Conservation (phyloP, 768 basidiomycete genomes). For the Suillus paluster region DNA sequence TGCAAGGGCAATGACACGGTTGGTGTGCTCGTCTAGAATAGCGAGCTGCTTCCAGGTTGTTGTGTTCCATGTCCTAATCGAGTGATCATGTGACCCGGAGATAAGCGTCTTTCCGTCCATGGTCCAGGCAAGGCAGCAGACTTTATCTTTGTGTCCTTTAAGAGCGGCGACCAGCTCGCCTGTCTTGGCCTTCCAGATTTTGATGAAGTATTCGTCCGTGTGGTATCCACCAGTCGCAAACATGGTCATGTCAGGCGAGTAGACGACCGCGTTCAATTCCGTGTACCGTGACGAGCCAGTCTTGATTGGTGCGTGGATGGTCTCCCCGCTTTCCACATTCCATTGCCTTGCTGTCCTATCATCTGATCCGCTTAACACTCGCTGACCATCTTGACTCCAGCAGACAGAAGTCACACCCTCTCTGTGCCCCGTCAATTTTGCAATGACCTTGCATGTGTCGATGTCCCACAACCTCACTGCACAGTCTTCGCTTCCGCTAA, state of each 20-base stretch:
- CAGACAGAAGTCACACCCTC: rapidly evolving
- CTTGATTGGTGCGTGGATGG: neutral
- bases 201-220: neutral
- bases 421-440: neutral
- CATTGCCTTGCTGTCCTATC: neutral
- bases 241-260: slow-evolving; percentile 8
- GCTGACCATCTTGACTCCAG: neutral
- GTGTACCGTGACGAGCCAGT: no score
- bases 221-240: neutral
- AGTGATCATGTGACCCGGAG: neutral
- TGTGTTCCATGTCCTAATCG: neutral
- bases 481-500: neutral
- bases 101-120: neutral
- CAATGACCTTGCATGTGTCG: neutral
- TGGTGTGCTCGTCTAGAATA: neutral
- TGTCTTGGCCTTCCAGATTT: slow-evolving; percentile 5
- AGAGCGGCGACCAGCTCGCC: slow-evolving; percentile 6
- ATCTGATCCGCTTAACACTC: neutral
- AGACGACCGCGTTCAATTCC: neutral
- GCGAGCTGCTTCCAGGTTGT: no score
- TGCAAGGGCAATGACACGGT: slow-evolving; percentile 18
- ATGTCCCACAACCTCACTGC: neutral
- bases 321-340: neutral
- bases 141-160: neutral
- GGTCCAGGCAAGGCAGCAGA: neutral